Evolutionary conservation across 768 basidiomycete genomes (phyloP), one percentile per base, ranked within the genome.

Genomic region (Pisolithus orientalis): DNA sequence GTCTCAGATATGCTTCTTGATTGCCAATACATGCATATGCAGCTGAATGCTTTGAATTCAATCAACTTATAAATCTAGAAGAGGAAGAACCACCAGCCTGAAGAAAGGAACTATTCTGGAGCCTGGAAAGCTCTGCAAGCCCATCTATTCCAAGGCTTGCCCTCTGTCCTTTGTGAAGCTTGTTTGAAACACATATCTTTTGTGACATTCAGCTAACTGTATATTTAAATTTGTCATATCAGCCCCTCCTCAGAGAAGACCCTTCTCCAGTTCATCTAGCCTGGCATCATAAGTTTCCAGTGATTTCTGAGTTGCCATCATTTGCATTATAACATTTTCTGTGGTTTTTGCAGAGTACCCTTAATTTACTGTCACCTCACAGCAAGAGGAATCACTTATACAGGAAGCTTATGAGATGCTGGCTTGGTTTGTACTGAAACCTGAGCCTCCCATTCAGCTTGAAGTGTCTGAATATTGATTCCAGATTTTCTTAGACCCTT

Each of bases 381-480:
- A 25, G 42, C 5, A n/a, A 43, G 21, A 43, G 11, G 32, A 49
- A n/a, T 11, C 13, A 49, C 21, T 21, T 21, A 21, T 21, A 21
- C 21, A 21, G 21, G 21, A 21, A 21, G 21, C 31, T 49, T 25
- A 34, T 8, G 10, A 25, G 46, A 28, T 16, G 54, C n/a, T 42
- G 40, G 57, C 25, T 60, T 57, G 4, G 61, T 64, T 48, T 64
- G 66, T 11, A 47, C 40, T 11, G 24, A 21, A 6, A 62, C 45
- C 52, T 65, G 62, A n/a, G 40, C 53, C 4, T 42, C 40, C 62
- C 61, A 65, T 44, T 65, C 25, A 43, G 42, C 1, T 9, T 39
- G 13, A 6, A 59, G 51, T n/a, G 43, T 27, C 17, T 24, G 4
- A 1, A 24, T n/a, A n/a, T n/a, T n/a, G n/a, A n/a, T n/a, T n/a